phyloP scores from a whole-genome alignment of 768 basidiomycete species.

The Boletellus ananas region DNA sequence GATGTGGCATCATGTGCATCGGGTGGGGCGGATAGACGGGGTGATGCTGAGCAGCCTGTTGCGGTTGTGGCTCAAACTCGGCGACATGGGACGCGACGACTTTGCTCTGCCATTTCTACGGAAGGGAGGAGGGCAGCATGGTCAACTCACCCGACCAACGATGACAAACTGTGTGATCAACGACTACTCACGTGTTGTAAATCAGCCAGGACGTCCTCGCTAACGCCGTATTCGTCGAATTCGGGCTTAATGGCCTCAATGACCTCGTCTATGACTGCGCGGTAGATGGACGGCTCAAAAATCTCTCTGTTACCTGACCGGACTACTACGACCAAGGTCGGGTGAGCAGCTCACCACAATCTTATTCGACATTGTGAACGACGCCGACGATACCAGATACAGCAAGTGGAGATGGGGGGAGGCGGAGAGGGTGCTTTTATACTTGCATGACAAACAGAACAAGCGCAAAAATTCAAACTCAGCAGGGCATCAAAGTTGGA shows the following conservation, averaged over 20 bases:
- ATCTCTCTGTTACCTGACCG: slow-evolving; percentile 48
- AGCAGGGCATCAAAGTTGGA: slow-evolving; percentile 22
- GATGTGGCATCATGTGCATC: slow-evolving; percentile 54
- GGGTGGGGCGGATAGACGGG: slow-evolving; percentile 58
- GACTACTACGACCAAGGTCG: slow-evolving; percentile 55
- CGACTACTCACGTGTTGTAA: slow-evolving; percentile 74
- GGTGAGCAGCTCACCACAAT: slow-evolving; percentile 92
- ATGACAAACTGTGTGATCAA: slow-evolving; percentile 8
- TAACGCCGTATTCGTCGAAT: slow-evolving; percentile 95
- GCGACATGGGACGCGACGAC: slow-evolving; percentile 93
- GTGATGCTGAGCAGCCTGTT: slow-evolving; percentile 44
- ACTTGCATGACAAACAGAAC: slow-evolving; percentile 35
- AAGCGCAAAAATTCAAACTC: slow-evolving; percentile 43
- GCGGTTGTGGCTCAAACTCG: slow-evolving; percentile 71
- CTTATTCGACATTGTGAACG: slow-evolving; percentile 85
- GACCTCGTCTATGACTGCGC: slow-evolving; percentile 95
- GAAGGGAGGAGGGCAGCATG: neutral
- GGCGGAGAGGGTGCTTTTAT: slow-evolving; percentile 37
- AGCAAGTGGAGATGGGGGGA: slow-evolving; percentile 33
- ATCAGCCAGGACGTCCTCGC: slow-evolving; percentile 84
- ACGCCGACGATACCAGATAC: slow-evolving; percentile 26
- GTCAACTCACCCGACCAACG: slow-evolving; percentile 9
- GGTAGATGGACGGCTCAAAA: slow-evolving; percentile 87
- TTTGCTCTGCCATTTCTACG: slow-evolving; percentile 94
- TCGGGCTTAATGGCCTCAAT: slow-evolving; percentile 82